Evolutionary conservation across 2,329 filamentous ascomycete genomes (phyloP).

Genomic region (Colletotrichum aenigma): DNA sequence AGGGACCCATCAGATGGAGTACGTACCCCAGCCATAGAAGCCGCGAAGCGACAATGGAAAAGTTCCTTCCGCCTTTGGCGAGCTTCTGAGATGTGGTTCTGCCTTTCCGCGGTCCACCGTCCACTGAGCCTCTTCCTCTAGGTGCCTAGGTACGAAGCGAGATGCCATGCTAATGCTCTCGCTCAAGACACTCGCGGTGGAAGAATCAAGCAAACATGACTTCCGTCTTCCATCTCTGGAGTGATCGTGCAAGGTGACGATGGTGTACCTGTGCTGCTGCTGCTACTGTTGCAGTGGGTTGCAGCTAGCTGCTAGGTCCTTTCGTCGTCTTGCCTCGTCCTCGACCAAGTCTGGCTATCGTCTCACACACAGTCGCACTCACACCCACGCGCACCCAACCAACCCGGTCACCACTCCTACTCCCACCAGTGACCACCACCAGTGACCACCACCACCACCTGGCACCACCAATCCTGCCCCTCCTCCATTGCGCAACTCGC

Average conservation of each 20-base stretch:
- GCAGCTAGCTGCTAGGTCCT: neutral
- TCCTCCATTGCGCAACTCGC: neutral
- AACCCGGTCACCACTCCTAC: neutral
- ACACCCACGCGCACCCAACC: neutral
- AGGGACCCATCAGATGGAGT: neutral
- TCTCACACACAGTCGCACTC: neutral
- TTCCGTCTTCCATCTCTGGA: neutral
- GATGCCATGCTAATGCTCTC: neutral
- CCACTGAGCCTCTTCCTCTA: neutral
- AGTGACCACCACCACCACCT: neutral
- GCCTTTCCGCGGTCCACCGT: neutral
- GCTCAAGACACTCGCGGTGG: neutral
- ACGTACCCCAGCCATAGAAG: neutral
- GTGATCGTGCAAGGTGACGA: neutral
- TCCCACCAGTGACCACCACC: neutral
- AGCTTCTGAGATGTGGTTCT: neutral
- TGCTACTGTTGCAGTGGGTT: neutral
- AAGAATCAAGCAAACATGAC: neutral
- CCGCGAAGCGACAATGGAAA: constrained; percentile 21
- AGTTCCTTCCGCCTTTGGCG: constrained; percentile 19
- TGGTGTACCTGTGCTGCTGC: neutral
- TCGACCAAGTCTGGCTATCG: neutral
- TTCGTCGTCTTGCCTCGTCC: neutral
- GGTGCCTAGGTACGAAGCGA: neutral
- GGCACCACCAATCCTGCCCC: neutral